Percentiles rank a stretch among this genome's conserved stretches.
These are phyloP conservation scores for Trifolium pratense DNA, from an alignment of 306 rosid genomes.

Conservation along the genomic window DNA sequence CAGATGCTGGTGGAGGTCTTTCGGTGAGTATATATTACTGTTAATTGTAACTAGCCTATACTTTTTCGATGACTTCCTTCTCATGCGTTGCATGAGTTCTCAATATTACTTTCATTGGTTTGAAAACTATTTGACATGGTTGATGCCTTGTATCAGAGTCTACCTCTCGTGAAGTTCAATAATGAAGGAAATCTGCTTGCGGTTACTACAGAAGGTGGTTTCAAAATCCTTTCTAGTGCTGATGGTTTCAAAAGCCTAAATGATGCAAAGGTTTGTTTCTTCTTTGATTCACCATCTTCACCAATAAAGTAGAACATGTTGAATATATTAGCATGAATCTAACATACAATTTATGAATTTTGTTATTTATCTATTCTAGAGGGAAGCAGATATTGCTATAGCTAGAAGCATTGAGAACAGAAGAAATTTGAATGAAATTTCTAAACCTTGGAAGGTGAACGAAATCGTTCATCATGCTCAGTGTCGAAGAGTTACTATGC, in stretches of 20 bases:
- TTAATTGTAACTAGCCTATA: background rate
- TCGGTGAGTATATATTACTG: slow-evolving; percentile 63
- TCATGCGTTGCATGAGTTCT: too few relatives aligned
- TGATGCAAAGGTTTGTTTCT: background rate
- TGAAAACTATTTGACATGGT: background rate
- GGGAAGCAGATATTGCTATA: slow-evolving; percentile 44
- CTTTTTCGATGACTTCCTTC: too few relatives aligned
- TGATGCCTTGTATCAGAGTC: slow-evolving; percentile 1
- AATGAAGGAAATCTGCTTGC: slow-evolving; percentile 9
- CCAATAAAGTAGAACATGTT: background rate
- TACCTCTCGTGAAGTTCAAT: slow-evolving; percentile 2
- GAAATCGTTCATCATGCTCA: slow-evolving; percentile 61
- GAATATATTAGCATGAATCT: too few relatives aligned
- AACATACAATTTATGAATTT: background rate
- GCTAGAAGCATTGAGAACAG: slow-evolving; percentile 57
- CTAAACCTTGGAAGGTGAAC: slow-evolving; percentile 58
- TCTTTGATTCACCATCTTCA: background rate
- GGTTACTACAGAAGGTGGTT: slow-evolving; percentile 2
- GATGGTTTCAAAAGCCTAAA: background rate
- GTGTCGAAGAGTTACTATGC: slow-evolving; percentile 57
- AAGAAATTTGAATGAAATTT: slow-evolving; percentile 50
- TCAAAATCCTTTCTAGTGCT: background rate
- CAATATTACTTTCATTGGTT: background rate
- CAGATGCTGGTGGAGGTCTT: slow-evolving; percentile 78
- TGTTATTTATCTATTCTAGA: slow-evolving; percentile 40